phyloP scores from a whole-genome alignment of 23 red algal species.

The Gracilaria caudata region DNA sequence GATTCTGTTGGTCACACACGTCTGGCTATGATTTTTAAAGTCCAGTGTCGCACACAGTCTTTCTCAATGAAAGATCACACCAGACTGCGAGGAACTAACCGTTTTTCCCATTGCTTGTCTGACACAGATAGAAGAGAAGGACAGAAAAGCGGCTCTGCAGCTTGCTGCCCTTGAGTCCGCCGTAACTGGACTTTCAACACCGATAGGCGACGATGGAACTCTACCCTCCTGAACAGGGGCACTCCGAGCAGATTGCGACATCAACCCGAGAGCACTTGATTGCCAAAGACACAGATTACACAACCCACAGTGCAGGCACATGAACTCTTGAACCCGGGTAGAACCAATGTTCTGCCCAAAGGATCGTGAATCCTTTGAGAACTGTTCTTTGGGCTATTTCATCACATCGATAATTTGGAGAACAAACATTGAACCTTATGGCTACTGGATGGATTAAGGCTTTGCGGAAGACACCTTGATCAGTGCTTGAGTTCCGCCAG shows the following conservation, averaged over 20 bases:
- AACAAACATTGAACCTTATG: neutral
- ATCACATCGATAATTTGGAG: neutral
- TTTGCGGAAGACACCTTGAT: too few relatives aligned
- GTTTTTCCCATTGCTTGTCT: neutral
- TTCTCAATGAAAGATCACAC: neutral
- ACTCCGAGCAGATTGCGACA: neutral
- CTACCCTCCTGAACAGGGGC: neutral
- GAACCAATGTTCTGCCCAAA: neutral
- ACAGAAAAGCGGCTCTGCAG: slow-evolving; percentile 43
- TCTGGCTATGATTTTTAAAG: too few relatives aligned
- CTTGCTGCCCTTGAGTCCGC: slow-evolving; percentile 51
- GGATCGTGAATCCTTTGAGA: neutral
- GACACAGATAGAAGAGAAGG: slow-evolving; percentile 56
- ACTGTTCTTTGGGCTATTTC: neutral
- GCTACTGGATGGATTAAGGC: neutral
- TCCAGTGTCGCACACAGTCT: neutral
- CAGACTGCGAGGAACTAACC: neutral
- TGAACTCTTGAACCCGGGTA: too few relatives aligned
- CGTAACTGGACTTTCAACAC: neutral
- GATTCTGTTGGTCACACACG: neutral
- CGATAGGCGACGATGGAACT: neutral
- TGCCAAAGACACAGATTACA: neutral
- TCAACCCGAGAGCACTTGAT: neutral
- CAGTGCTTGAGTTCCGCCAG: neutral
- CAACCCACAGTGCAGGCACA: too few relatives aligned